Evolutionary conservation across 345 rosid species (phyloP).

Genomic region (Populus pruinosa): DNA sequence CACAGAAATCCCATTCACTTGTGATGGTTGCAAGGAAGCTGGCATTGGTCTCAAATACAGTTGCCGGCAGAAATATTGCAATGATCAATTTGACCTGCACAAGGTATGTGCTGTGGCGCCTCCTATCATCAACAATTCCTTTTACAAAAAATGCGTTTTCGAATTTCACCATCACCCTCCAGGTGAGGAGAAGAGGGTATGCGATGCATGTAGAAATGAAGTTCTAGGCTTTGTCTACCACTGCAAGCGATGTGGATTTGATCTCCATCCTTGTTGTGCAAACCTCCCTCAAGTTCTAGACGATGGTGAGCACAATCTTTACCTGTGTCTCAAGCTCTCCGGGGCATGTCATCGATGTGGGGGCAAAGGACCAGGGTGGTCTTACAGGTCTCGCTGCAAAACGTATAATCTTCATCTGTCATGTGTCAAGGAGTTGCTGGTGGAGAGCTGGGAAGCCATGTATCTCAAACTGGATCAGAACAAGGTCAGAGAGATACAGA

Average conservation of each 20-base stretch:
- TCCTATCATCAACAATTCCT: background rate
- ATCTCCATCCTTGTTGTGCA: background rate
- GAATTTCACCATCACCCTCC: background rate
- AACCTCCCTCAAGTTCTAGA: background rate
- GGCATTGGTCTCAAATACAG: background rate
- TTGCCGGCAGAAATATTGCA: background rate
- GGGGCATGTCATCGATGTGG: background rate
- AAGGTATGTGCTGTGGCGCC: background rate
- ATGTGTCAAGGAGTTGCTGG: background rate
- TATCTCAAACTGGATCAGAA: background rate
- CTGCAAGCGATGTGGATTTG: background rate
- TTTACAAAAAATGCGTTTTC: background rate
- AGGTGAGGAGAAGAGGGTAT: background rate
- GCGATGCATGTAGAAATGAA: background rate
- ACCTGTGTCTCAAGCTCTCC: background rate
- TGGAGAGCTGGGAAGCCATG: background rate
- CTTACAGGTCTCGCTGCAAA: background rate
- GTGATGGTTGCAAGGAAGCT: background rate
- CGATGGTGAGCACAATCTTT: background rate
- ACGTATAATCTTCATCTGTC: background rate
- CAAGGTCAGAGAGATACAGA: background rate
- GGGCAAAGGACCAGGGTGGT: background rate
- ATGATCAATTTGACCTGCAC: background rate
- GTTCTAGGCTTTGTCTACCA: background rate
- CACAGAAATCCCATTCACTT: background rate